Base-by-base conservation (phyloP, 768 basidiomycete species). In the Russula sp. region DNA sequence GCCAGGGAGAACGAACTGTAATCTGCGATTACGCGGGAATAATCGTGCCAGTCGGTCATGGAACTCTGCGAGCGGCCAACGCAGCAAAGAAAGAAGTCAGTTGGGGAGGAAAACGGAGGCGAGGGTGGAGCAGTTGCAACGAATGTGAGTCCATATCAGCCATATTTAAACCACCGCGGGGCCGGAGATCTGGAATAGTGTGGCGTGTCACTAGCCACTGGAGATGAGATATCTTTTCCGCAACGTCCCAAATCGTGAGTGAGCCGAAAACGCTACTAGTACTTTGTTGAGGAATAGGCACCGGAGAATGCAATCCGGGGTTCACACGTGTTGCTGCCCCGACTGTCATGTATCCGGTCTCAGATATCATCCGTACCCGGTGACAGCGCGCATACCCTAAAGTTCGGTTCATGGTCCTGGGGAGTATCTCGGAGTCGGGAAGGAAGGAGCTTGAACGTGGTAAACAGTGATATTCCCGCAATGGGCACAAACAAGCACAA, bases 21-120 rank as follows among this genome's bases (percentile, higher is more conserved):
- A 8, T 59, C 45, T 9, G 52, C 52, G 14, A n/a, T 0, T n/a
- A 59, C 6, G 48, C n/a, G n/a, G 20, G n/a, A 7, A 3, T 52
- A 57, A 8, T 55, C 27, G 34, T 3, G 37, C 62, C 62, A 63
- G 51, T 48, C 6, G 20, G 27, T 42, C 62, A 63, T 63, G 20
- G 8, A 27, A 42, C 7, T 10, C 9, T 22, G 55, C 3, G 42
- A 40, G 53, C 4, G 34, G 35, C 14, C 11, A 18, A 16, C 1
- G 32, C 11, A 47, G n/a, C 42, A 8, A 44, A 6, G 42, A 4
- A 47, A 47, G 40, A 20, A 8, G 20, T 20, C 11, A 42, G 8
- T 20, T 14, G 14, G 18, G 39, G 32, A 16, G 39, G 10, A 16
- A 32, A 10, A 27, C 4, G 1, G 6, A 8, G 4, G 20, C 11